These are phyloP conservation scores for Hanseniaspora sp. DNA, from an alignment of 1,139 yeast species.

Conservation along the genomic window DNA sequence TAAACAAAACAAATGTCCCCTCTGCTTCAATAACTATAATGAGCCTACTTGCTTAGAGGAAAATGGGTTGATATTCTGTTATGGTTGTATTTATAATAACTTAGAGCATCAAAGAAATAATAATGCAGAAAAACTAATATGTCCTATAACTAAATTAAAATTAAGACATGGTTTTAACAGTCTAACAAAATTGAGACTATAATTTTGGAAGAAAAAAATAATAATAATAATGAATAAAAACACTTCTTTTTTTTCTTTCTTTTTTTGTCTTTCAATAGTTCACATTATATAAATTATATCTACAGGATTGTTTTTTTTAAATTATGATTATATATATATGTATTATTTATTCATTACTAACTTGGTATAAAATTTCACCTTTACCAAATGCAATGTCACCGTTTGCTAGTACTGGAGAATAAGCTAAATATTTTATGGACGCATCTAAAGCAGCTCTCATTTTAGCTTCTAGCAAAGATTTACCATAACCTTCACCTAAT, in stretches of 20 bases:
- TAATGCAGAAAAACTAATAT: conserved; percentile 47
- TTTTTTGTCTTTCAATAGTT: neutral
- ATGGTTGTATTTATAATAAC: conserved; percentile 51
- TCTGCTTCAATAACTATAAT: conserved; percentile 54
- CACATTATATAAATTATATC: neutral
- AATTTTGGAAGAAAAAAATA: neutral
- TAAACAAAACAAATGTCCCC: conserved; percentile 41
- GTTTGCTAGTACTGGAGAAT: conserved; percentile 56
- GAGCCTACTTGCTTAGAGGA: conserved; percentile 75
- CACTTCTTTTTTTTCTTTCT: neutral
- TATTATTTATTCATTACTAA: neutral
- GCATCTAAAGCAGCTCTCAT: conserved; percentile 88
- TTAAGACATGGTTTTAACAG: conserved; percentile 32
- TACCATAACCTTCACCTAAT: conserved; percentile 90
- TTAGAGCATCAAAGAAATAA: conserved; percentile 32
- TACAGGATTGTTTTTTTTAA: neutral
- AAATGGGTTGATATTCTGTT: conserved; percentile 85
- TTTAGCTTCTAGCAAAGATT: conserved; percentile 84
- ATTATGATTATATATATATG: neutral
- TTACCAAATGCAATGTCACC: conserved; percentile 32
- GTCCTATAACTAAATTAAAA: conserved; percentile 73
- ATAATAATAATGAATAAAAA: neutral
- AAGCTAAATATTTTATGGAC: conserved; percentile 81
- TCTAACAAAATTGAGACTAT: neutral
- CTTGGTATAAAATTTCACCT: conserved; percentile 35